Conservation (phyloP, 495 filamentous ascomycete genomes). For the Antarctomyces pellizariae region DNA sequence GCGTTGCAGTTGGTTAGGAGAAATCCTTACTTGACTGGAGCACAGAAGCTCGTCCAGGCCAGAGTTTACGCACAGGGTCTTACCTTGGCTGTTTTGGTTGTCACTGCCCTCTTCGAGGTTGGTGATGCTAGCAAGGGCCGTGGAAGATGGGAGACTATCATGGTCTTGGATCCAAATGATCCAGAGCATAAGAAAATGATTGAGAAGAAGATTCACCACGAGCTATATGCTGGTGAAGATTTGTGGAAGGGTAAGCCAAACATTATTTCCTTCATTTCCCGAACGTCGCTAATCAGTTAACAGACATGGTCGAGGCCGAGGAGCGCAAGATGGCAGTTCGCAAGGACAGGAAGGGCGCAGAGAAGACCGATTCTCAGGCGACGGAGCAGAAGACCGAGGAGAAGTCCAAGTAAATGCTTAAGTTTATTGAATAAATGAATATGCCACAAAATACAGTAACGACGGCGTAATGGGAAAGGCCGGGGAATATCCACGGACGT, state of each 20-base stretch:
- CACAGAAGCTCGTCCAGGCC: constrained; percentile 92
- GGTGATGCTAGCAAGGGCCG: constrained; percentile 51
- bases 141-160: constrained; percentile 54
- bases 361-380: constrained; percentile 2
- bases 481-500: too few species aligned
- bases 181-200: constrained; percentile 46
- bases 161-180: constrained; percentile 47
- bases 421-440: too few species aligned
- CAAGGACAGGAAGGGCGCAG: constrained; percentile 20
- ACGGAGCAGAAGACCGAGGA: constrained; percentile 5
- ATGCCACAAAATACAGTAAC: too few species aligned
- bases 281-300: constrained; percentile 4
- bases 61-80: constrained; percentile 94
- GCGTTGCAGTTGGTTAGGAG: constrained; percentile 55
- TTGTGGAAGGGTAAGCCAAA: constrained; percentile 67
- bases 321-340: constrained; percentile 38
- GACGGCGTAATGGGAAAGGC: too few species aligned
- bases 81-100: constrained; percentile 71
- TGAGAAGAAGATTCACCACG: constrained; percentile 45
- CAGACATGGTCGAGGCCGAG: constrained; percentile 59
- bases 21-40: constrained; percentile 46
- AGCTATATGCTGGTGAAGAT: constrained; percentile 58
- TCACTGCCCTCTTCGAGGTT: constrained; percentile 75
- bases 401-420: too few species aligned
- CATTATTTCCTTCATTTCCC: background rate